Evolutionary conservation across 192 early-diverging fungal genomes (phyloP).

Genomic region (Coemansia sp.): DNA sequence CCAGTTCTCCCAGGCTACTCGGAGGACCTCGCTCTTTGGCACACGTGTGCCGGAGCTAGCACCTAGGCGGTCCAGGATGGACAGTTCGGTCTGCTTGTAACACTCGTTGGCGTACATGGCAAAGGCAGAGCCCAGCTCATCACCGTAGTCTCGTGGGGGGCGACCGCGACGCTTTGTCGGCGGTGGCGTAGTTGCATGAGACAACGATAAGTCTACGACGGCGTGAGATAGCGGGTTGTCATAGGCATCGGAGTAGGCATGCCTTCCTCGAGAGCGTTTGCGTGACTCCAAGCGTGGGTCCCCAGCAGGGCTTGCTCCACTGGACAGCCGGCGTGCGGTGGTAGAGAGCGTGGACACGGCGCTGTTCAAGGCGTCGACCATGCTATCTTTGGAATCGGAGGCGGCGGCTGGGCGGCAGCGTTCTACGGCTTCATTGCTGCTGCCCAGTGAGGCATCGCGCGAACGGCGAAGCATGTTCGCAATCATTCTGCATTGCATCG

Average conservation of each 20-base stretch:
- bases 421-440: neutral
- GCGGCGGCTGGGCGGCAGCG: neutral
- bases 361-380: constrained; percentile 36
- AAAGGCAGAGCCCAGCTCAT: constrained; percentile 50
- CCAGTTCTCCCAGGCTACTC: constrained; percentile 45
- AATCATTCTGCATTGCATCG: constrained; percentile 54
- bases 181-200: constrained; percentile 21
- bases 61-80: constrained; percentile 15
- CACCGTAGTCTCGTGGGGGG: constrained; percentile 53
- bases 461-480: constrained; percentile 49
- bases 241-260: neutral
- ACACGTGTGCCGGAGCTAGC: neutral
- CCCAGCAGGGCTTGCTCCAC: constrained; percentile 12
- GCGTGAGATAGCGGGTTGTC: constrained; percentile 1
- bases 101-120: constrained; percentile 46
- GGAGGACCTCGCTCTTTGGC: constrained; percentile 39
- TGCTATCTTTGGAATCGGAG: constrained; percentile 25
- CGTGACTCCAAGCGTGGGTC: constrained; percentile 18
- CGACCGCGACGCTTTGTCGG: constrained; percentile 50
- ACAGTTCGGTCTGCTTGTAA: constrained; percentile 18
- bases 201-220: constrained; percentile 5
- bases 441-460: constrained; percentile 25
- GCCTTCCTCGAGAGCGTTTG: constrained; percentile 35
- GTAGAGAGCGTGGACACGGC: constrained; percentile 32
- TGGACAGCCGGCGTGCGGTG: constrained; percentile 29